Evolutionary conservation across 163 green algal species (phyloP), one percentile per base, ranked within the genome.

Genomic region (Scenedesmus sp.): DNA sequence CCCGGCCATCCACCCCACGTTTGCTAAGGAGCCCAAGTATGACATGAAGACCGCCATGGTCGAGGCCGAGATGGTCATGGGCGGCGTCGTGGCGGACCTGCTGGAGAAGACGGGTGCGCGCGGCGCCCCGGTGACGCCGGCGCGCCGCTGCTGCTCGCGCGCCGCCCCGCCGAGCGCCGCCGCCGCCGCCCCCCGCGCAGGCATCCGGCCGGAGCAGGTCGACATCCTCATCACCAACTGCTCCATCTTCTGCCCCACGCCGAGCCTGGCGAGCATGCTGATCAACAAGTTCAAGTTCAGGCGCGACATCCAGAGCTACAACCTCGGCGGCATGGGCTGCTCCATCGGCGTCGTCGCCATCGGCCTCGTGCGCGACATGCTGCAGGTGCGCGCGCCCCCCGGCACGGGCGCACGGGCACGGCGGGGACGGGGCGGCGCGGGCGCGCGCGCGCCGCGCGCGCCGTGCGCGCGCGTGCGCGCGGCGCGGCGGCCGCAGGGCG

Each of bases 311-410:
- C 75, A 87, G 75, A 70, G 50, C 24, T 91, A 91, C 76, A 77
- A 90, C 78, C 70, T 92, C 53, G 87, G 80, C 39, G 87, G 85
- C 45, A 91, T 90, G 87, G 88, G 88, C 62, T 92, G 88, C 80
- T 78, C 82, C 47, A 89, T 89, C 72, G 88, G 88, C 0, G 85
- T 92, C 56, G 70, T 91, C 6, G 85, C 71, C 20, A 48, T 92
- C 54, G 87, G 89, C 56, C 36, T 92, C 13, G 73, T 91, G 26
- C 71, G 70, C 1, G 85, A 92, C 63, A 67, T 92, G 63, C 80
- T 92, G 33, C 64, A 87, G 82, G 87, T 87, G 57, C 63, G n/a
- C n/a, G n/a, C n/a, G n/a, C n/a, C n/a, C n/a, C n/a, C n/a, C n/a
- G 58, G 20, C 18, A 5, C 34, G 62, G 39, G 7, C 10, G 39